Evolutionary conservation across 2,329 filamentous ascomycete genomes (phyloP), one percentile per base, ranked within the genome.

Genomic region (Calonectria multiphialidica): DNA sequence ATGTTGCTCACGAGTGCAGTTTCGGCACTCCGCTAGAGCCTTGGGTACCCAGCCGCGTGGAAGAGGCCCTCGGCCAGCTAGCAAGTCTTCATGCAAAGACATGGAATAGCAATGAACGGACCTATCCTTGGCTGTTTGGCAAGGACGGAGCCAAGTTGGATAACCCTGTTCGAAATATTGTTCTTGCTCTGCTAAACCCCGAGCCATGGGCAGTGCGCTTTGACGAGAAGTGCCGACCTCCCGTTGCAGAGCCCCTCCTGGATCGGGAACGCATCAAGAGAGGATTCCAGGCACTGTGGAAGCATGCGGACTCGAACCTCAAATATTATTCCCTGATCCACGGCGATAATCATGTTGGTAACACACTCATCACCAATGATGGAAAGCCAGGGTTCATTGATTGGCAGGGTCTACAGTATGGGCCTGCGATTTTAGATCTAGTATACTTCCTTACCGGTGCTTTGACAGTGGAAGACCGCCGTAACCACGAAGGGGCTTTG

Each of bases 331-430:
- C 57, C 1, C 47, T 72, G 5, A 72, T 72, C n/a, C 70, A 72
- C 25, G 70, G 70, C 42, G 70, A 72, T 33, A 44, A 61, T 33
- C 70, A 72, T 21, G 49, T 72, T 4, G 65, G 70, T 33, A 72
- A 72, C 57, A 72, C 70, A 7, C 49, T 72, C 16, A 68, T 72
- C 28, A 37, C 65, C 18, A 68, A 68, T 13, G 33, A 68, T 30
- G 70, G 70, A 0, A 72, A 57, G 15, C 65, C 65, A 6, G 70
- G 70, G 3, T 72, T 72, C 30, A 68, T 72, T 42, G 70, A 72
- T 59, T 72, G 65, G 65, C 70, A 72, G 33, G 64, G 70, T 40
- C 65, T 72, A 2, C 65, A 72, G 25, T 68, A 72, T 18, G 70
- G 65, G 3, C 65, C 70, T 16, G 70, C 65, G 10, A 44, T 72